Base-by-base conservation (phyloP, 345 rosid species). In the Eucalyptus pauciflora region DNA sequence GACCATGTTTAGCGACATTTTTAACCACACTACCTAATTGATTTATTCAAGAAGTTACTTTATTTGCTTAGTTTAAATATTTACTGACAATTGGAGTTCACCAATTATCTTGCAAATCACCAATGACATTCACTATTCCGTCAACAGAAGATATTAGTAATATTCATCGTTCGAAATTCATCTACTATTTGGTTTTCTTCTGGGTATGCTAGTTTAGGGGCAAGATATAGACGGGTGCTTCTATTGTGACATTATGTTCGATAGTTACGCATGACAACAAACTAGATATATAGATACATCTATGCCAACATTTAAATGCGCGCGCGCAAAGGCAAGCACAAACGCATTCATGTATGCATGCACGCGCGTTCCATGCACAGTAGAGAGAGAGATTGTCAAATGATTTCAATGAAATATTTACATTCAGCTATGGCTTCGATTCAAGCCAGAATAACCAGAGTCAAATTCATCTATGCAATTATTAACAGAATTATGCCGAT, bases 361-460 rank as follows among this genome's bases (percentile, higher is more conserved):
- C 22, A 3, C 56, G 3, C 1, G 56, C 2, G 9, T 1, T 9
- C 69, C 4, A 4, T 29, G 71, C 18, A 31, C 18, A 4, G 3
- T 64, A n/a, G 37, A 11, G 37, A 64, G 8, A 27, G 71, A 13
- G 71, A 64, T 13, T 7, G 18, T 64, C 37, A 1, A 54, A 64
- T 31, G 37, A 31, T 14, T 64, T 29, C 17, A 64, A 29, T 64
- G 71, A 64, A 62, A 62, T 27, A 62, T 62, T 29, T 29, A 62
- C 37, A 64, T 27, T 60, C 27, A 52, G 58, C 69, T 7, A 4
- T 60, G 1, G 31, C 4, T 27, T 60, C 69, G 27, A 27, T 60
- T 7, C 69, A 62, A 4, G 3, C 31, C 18, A 15, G 33, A 64
- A 64, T 64, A n/a, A 7, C 76, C 5, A 67, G 1, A n/a, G 41